These are phyloP conservation scores for Xerocomellus dryophilus DNA, from an alignment of 768 basidiomycete species.

Conservation along the genomic window DNA sequence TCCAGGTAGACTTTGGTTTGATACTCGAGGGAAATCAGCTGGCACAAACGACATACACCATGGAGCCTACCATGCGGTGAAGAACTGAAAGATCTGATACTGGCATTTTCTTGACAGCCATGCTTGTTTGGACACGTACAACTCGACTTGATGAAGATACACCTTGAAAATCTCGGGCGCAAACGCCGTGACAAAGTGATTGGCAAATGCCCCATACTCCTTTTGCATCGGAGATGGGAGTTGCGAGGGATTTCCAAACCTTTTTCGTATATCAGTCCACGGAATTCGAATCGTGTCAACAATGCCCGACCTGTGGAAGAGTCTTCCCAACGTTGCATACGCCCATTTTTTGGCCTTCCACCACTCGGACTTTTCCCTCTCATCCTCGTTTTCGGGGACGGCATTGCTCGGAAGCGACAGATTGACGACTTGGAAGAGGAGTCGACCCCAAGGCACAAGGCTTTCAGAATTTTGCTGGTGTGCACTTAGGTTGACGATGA, in stretches of 20 bases:
- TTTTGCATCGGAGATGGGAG: slow-evolving; percentile 68
- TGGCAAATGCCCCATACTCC: slow-evolving; percentile 68
- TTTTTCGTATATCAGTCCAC: slow-evolving; percentile 25
- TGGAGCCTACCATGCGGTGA: slow-evolving; percentile 74
- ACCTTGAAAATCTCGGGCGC: slow-evolving; percentile 86
- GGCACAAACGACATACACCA: neutral
- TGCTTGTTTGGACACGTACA: slow-evolving; percentile 67
- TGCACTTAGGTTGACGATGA: slow-evolving; percentile 64
- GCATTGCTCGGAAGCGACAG: slow-evolving; percentile 61
- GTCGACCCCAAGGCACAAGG: slow-evolving; percentile 83
- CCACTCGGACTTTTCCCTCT: slow-evolving; percentile 79
- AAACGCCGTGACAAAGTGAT: slow-evolving; percentile 72
- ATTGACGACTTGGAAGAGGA: slow-evolving; percentile 79
- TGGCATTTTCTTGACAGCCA: slow-evolving; percentile 85
- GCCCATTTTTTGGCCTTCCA: slow-evolving; percentile 96
- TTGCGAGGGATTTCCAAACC: slow-evolving; percentile 86
- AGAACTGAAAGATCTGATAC: slow-evolving; percentile 80
- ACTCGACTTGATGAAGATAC: slow-evolving; percentile 63
- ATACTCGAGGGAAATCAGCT: slow-evolving; percentile 49
- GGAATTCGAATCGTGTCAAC: neutral
- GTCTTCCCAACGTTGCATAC: slow-evolving; percentile 69
- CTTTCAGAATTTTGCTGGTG: slow-evolving; percentile 76
- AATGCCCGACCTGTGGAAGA: slow-evolving; percentile 64
- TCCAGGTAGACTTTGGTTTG: slow-evolving; percentile 92
- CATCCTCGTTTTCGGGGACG: slow-evolving; percentile 70